These are phyloP conservation scores for Alloascoidea africana DNA, from an alignment of 805 yeast species.

Conservation along the genomic window DNA sequence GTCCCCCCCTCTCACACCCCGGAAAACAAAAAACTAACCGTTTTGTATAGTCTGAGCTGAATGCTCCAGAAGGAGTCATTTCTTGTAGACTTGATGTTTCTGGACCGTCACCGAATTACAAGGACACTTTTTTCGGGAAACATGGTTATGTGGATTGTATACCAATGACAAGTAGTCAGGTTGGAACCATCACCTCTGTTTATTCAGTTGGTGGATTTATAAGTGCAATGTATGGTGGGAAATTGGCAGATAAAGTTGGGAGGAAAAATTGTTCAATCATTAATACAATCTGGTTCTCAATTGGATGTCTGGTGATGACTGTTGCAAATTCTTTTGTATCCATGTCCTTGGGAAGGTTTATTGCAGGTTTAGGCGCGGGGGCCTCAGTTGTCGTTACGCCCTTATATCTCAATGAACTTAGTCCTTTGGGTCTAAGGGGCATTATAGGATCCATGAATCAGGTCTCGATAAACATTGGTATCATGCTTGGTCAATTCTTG, in stretches of 20 bases:
- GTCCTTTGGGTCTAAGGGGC: slow-evolving; percentile 60
- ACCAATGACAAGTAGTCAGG: slow-evolving; percentile 34
- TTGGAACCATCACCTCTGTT: slow-evolving; percentile 64
- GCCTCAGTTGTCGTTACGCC: slow-evolving; percentile 77
- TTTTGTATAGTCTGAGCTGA: slow-evolving; percentile 50
- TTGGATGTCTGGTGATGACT: slow-evolving; percentile 54
- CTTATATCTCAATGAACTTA: slow-evolving; percentile 61
- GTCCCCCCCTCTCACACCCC: not conserved
- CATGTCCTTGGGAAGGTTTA: slow-evolving; percentile 52
- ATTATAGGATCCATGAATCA: slow-evolving; percentile 83
- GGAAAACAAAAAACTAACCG: not conserved
- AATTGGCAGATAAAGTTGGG: slow-evolving; percentile 50
- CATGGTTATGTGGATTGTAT: slow-evolving; percentile 33
- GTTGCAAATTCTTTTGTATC: slow-evolving; percentile 24
- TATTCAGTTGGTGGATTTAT: slow-evolving; percentile 76
- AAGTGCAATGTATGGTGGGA: slow-evolving; percentile 58
- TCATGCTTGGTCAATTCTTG: slow-evolving; percentile 59
- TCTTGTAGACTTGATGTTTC: slow-evolving; percentile 29
- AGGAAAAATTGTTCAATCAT: slow-evolving; percentile 36
- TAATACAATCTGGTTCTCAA: slow-evolving; percentile 33
- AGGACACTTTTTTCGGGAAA: slow-evolving; percentile 24
- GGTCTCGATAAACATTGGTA: slow-evolving; percentile 74
- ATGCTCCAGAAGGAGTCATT: slow-evolving; percentile 69
- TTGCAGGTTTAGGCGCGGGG: slow-evolving; percentile 83
- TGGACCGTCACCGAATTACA: slow-evolving; percentile 13